These are phyloP conservation scores for Euclidium syriacum DNA, from an alignment of 345 rosid genomes.

Conservation along the genomic window DNA sequence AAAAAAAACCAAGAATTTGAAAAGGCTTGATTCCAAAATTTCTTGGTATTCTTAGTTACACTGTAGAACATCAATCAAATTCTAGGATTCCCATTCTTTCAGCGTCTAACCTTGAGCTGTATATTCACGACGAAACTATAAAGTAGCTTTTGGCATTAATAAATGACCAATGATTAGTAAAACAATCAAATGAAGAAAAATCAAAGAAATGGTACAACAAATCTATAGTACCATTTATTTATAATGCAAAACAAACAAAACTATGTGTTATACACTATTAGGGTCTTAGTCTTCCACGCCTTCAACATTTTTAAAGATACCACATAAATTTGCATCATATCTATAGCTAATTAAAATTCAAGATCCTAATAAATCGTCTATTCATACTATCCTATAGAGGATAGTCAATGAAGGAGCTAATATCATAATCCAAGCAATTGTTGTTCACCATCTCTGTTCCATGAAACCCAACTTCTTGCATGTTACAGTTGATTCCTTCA, in stretches of 20 bases:
- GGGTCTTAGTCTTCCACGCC: conserved; percentile 12
- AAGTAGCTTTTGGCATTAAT: conserved; percentile 6
- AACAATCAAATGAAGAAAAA: background rate
- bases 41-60: background rate
- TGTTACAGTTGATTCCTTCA: background rate
- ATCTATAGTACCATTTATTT: background rate
- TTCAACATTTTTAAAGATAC: background rate
- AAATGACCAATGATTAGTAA: conserved; percentile 1
- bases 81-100: conserved; percentile 25
- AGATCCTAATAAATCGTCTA: background rate
- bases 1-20: background rate
- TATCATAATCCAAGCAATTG: conserved; percentile 9
- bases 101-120: conserved; percentile 12
- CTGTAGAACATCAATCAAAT: conserved; percentile 9
- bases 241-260: background rate
- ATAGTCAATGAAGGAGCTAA: conserved; percentile 19
- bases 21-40: background rate
- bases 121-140: background rate
- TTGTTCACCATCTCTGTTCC: background rate
- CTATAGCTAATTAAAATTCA: background rate
- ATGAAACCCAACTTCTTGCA: background rate
- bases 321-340: background rate
- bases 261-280: background rate
- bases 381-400: conserved; percentile 4
- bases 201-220: background rate